These are phyloP conservation scores for Alternaria gaisen DNA, from an alignment of 2,329 filamentous ascomycete species.

Conservation along the genomic window DNA sequence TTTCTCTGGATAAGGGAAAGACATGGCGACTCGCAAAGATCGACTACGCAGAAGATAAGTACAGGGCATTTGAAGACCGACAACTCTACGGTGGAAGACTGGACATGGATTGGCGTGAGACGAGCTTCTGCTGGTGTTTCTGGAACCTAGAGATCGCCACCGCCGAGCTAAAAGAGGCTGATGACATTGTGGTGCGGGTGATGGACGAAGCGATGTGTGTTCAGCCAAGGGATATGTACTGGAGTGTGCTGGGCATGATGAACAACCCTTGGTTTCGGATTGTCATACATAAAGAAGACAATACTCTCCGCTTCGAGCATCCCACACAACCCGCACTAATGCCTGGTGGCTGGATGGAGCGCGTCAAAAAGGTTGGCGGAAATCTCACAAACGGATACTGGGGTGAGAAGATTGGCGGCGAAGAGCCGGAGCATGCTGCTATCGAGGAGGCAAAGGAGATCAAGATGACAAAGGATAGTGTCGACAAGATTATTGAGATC, in stretches of 20 bases:
- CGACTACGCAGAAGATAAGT: constrained; percentile 85
- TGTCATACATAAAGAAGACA: constrained; percentile 73
- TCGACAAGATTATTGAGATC: constrained; percentile 71
- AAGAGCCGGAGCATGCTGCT: constrained; percentile 52
- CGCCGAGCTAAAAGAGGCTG: constrained; percentile 67
- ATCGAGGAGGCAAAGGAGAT: constrained; percentile 70
- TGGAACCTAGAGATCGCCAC: constrained; percentile 78
- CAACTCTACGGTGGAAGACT: constrained; percentile 78
- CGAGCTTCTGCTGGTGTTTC: constrained; percentile 90
- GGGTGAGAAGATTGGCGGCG: constrained; percentile 74
- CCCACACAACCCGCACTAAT: constrained; percentile 82
- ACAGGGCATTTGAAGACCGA: constrained; percentile 71
- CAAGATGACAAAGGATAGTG: constrained; percentile 75
- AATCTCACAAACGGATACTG: constrained; percentile 83
- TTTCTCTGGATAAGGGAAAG: constrained; percentile 83
- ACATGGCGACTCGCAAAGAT: constrained; percentile 81
- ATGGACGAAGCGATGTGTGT: constrained; percentile 92
- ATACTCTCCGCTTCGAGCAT: constrained; percentile 79
- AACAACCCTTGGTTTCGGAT: constrained; percentile 95
- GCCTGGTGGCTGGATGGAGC: constrained; percentile 91
- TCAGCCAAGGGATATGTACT: constrained; percentile 94
- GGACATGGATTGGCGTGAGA: constrained; percentile 83
- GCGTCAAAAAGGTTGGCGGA: constrained; percentile 82
- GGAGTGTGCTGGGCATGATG: constrained; percentile 97
- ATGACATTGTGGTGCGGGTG: constrained; percentile 80